These are phyloP conservation scores for Pseudogymnoascus sp. DNA, from an alignment of 2,329 filamentous ascomycete species.

Conservation along the genomic window DNA sequence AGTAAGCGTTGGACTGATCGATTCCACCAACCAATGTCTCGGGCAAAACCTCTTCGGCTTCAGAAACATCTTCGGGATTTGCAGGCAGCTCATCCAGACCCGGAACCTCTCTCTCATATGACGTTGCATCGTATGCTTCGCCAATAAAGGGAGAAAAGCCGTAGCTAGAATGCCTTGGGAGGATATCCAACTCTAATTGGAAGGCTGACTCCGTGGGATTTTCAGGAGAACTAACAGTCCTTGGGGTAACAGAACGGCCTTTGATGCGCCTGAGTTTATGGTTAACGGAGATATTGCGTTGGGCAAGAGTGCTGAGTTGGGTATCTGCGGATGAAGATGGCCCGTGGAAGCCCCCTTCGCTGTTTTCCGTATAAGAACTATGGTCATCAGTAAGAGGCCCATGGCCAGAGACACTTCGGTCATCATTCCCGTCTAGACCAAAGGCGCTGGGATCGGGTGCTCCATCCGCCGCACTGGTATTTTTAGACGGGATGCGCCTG, in stretches of 20 bases:
- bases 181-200: not conserved
- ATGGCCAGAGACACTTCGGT: conserved; percentile 4
- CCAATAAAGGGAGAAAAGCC: not conserved
- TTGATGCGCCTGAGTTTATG: not conserved
- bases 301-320: not conserved
- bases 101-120: conserved; percentile 6
- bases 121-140: conserved; percentile 2
- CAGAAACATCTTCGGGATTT: not conserved
- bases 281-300: not conserved
- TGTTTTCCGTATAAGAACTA: conserved; percentile 22
- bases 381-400: not conserved
- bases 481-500: conserved; percentile 16
- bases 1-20: not conserved
- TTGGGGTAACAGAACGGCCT: not conserved
- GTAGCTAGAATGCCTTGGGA: not conserved
- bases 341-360: conserved; percentile 20
- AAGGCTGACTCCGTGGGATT: not conserved
- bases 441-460: not conserved
- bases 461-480: not conserved
- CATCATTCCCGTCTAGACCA: conserved; percentile 19
- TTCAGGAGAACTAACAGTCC: not conserved
- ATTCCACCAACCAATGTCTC: not conserved
- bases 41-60: not conserved
- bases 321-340: conserved; percentile 6
- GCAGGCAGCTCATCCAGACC: not conserved